Conservation (phyloP, 2,329 filamentous ascomycete genomes). For the Aspergillus latus region DNA sequence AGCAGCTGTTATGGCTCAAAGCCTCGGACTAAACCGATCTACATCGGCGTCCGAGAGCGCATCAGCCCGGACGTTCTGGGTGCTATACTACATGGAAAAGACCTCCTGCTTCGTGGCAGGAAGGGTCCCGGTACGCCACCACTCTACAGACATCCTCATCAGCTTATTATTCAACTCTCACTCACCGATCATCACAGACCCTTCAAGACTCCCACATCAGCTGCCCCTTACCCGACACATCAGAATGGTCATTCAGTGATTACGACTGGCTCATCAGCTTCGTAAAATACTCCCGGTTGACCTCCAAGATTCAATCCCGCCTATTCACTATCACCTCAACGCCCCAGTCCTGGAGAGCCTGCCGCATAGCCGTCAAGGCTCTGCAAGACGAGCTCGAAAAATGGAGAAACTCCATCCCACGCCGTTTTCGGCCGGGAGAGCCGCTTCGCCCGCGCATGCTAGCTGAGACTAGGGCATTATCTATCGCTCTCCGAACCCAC, state of each 20-base stretch:
- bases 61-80: conserved; percentile 40
- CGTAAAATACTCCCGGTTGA: conserved; percentile 32
- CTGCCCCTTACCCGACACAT: conserved; percentile 34
- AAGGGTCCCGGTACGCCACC: conserved; percentile 34
- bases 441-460: conserved; percentile 21
- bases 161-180: neutral
- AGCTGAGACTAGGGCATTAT: conserved; percentile 9
- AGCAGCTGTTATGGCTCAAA: conserved; percentile 37
- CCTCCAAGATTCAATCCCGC: conserved; percentile 34
- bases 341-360: conserved; percentile 17
- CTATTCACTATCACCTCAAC: conserved; percentile 36
- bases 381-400: conserved; percentile 31
- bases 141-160: neutral
- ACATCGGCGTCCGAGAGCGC: conserved; percentile 15
- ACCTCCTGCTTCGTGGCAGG: conserved; percentile 32
- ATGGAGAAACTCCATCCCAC: conserved; percentile 35
- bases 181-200: conserved; percentile 20
- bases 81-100: conserved; percentile 44
- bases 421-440: conserved; percentile 32
- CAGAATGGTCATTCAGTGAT: conserved; percentile 32
- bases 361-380: conserved; percentile 20
- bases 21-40: conserved; percentile 32
- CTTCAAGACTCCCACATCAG: conserved; percentile 41
- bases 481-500: conserved; percentile 29
- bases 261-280: conserved; percentile 41